phyloP scores from a whole-genome alignment of 345 rosid genomes.

The Nephelium lappaceum region DNA sequence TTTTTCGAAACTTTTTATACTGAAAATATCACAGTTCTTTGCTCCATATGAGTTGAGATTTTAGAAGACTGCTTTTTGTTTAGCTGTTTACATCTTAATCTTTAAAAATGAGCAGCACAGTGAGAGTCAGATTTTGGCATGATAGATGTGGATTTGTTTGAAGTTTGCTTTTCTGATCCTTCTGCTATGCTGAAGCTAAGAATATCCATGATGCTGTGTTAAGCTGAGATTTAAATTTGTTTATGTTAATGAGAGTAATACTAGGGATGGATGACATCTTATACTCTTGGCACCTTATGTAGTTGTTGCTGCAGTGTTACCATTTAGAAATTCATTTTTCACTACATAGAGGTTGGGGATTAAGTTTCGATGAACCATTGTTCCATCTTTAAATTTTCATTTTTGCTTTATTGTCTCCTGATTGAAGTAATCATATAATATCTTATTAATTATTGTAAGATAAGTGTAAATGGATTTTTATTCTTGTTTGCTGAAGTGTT shows the following conservation, averaged over 20 bases:
- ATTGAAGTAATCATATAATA: background rate
- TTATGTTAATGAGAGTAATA: background rate
- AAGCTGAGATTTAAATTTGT: slow-evolving; percentile 3
- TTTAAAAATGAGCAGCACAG: background rate
- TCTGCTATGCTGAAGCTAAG: background rate
- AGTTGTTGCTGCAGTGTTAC: background rate
- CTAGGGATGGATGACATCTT: slow-evolving; percentile 4
- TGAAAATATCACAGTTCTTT: background rate
- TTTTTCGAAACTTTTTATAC: background rate
- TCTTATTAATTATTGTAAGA: background rate
- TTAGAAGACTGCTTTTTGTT: background rate
- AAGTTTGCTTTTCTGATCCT: background rate
- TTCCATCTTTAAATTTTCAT: no score
- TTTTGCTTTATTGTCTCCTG: no score
- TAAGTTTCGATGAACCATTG: background rate
- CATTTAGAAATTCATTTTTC: background rate
- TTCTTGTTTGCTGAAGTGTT: slow-evolving; percentile 10
- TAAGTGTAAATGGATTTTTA: background rate
- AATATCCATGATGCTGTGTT: background rate
- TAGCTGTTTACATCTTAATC: background rate
- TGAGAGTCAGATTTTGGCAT: background rate
- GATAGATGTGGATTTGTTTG: background rate
- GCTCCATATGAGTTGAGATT: background rate
- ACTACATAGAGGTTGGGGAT: background rate
- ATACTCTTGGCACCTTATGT: background rate